Base-by-base conservation (phyloP, 75 land plant genomes). In the Picea sitchensis region DNA sequence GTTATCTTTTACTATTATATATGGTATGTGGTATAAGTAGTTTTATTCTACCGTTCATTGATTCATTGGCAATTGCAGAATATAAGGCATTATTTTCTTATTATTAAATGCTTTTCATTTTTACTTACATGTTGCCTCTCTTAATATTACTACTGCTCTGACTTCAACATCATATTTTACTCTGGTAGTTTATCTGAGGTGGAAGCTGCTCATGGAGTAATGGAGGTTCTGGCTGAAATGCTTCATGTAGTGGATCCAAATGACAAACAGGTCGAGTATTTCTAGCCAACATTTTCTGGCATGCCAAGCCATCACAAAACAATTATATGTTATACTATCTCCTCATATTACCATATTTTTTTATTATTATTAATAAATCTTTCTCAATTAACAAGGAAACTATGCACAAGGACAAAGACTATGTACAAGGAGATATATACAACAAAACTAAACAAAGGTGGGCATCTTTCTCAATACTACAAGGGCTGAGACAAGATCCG, bases 141-240 rank as follows among this genome's bases (percentile, higher is more conserved):
- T 83, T 59, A 59, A 32, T 9, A 23, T 6, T 80, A 14, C 79
- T 61, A 20, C 73, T 21, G 76, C 44, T 56, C 34, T 75, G 59
- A 56, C 13, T 75, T 57, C 18, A 71, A 71, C 15, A 34, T n/a
- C 38, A 71, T 38, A 71, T 23, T 14, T 31, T 31, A 58, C 57
- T 4, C 65, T 78, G 69, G 79, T 83, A 92, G 98, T 81, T 83
- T 89, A 38, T 83, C 91, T 57, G 86, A 83, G 73, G 59, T 92
- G 77, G 87, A 90, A 65, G 76, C 90, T 3, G 86, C 96, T 65
- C 86, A 81, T 44, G 75, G 87, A 61, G 82, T 86, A 23, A 64
- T 84, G 82, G 95, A 94, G 67, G 88, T 96, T 65, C 60, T 95
- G 54, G 23, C 73, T 71, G 99, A 96, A 71, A 96, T 96, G 98